Conservation (phyloP, 768 basidiomycete species). For the Cystofilobasidium capitatum region DNA sequence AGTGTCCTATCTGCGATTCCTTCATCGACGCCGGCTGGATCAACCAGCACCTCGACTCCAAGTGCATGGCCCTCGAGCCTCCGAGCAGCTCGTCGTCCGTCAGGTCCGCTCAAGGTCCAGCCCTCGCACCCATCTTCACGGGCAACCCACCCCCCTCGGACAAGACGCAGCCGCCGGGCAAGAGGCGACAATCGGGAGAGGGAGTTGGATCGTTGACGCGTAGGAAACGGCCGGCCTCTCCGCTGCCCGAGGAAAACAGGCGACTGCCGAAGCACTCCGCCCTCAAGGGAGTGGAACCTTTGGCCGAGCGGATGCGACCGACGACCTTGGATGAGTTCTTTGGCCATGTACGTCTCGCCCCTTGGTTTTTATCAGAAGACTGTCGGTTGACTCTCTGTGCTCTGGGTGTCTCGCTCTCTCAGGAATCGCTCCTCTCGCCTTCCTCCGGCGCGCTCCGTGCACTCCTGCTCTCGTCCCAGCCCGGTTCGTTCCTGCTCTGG, state of each 20-base stretch:
- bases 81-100: not conserved
- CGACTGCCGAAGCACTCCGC: constrained; percentile 31
- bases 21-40: not conserved
- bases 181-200: too few species aligned
- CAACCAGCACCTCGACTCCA: constrained; percentile 9
- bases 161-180: too few species aligned
- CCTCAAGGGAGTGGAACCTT: constrained; percentile 43
- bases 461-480: constrained; percentile 45
- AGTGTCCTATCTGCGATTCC: not conserved
- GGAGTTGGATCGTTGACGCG: too few species aligned
- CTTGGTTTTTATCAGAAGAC: constrained; percentile 50
- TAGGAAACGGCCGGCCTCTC: constrained; percentile 31
- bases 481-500: constrained; percentile 45
- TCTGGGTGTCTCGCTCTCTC: not conserved
- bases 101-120: not conserved
- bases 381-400: constrained; percentile 46
- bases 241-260: constrained; percentile 29
- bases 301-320: constrained; percentile 68
- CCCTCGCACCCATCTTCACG: not conserved
- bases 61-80: not conserved
- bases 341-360: constrained; percentile 47
- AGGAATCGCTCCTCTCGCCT: constrained; percentile 29
- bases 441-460: constrained; percentile 46
- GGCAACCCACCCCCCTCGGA: too few species aligned
- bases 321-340: constrained; percentile 55